Evolutionary conservation across 306 rosid genomes (phyloP), one percentile per base, ranked within the genome.

Genomic region (Mucuna pruriens): DNA sequence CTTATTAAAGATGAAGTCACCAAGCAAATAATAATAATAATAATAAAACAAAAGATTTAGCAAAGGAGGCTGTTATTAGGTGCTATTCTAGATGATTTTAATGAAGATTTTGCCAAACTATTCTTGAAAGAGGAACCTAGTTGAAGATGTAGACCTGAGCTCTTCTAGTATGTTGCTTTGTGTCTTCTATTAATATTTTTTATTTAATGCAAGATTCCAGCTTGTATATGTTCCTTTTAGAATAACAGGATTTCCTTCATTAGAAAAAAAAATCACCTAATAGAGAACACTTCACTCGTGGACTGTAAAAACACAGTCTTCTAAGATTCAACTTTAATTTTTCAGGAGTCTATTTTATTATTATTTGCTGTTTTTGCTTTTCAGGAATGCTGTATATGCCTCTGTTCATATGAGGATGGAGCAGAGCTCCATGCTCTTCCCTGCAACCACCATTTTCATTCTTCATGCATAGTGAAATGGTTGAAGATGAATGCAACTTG

Each of bases 381-480:
- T 55, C 83, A 96, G 99, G 99, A 96, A 82, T 96, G 99, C 82
- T 93, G 99, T 85, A 93, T 96, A 88, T 96, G 99, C 85, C 97
- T 96, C 69, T 87, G 86, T 85, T 34, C 93, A 13, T 96, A 96
- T 16, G 98, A 93, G 82, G 94, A 96, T 46, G 98, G 97, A 77
- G 87, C 71, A 54, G 99, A 96, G 81, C 97, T 96, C 69, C 92
- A 96, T 63, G 82, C 94, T 80, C 94, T 96, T 75, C 98, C 98
- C 39, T 96, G 99, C 89, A 96, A 89, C 86, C 99, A 96, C 83
- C 99, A 96, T 85, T 96, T 93, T 63, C 99, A 96, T 75, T 77
- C 87, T 57, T 38, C 88, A 2, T 96, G 99, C 83, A 93, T 93
- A 68, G 85, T 85, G 80, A 96, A 93, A 84, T 96, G 99, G 99